These are phyloP conservation scores for Candida suzukii DNA, from an alignment of 805 yeast genomes.

Conservation along the genomic window DNA sequence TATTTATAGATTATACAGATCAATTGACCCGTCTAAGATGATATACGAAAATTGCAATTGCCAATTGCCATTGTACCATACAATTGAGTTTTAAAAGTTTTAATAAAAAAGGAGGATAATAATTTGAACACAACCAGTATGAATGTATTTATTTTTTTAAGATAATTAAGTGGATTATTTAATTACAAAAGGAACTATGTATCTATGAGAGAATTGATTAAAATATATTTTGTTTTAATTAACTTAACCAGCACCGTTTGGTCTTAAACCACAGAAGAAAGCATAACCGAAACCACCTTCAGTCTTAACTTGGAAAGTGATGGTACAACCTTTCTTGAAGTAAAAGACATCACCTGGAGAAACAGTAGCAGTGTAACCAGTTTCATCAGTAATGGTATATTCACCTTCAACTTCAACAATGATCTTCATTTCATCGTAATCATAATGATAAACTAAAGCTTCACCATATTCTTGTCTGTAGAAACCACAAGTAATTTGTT, in stretches of 20 bases:
- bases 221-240: too few species aligned
- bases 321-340: conserved; percentile 62
- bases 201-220: too few species aligned
- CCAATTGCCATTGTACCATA: too few species aligned
- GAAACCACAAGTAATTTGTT: conserved; percentile 61
- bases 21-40: too few species aligned
- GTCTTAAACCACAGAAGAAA: conserved; percentile 55
- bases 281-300: conserved; percentile 56
- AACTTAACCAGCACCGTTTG: conserved; percentile 29
- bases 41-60: too few species aligned
- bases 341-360: conserved; percentile 62
- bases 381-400: conserved; percentile 54
- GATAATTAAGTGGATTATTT: background rate
- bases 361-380: conserved; percentile 50
- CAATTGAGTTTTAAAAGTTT: too few species aligned
- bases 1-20: too few species aligned
- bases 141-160: background rate
- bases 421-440: conserved; percentile 64
- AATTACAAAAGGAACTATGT: too few species aligned
- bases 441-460: conserved; percentile 59
- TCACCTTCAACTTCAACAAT: conserved; percentile 63
- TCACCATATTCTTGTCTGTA: conserved; percentile 64
- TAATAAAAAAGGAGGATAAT: too few species aligned
- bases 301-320: conserved; percentile 43
- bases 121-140: conserved; percentile 1